Percentiles rank a stretch among this genome's conserved stretches.
These are phyloP conservation scores for Cymodocea nodosa DNA, from an alignment of 116 monocot species.

Conservation along the genomic window DNA sequence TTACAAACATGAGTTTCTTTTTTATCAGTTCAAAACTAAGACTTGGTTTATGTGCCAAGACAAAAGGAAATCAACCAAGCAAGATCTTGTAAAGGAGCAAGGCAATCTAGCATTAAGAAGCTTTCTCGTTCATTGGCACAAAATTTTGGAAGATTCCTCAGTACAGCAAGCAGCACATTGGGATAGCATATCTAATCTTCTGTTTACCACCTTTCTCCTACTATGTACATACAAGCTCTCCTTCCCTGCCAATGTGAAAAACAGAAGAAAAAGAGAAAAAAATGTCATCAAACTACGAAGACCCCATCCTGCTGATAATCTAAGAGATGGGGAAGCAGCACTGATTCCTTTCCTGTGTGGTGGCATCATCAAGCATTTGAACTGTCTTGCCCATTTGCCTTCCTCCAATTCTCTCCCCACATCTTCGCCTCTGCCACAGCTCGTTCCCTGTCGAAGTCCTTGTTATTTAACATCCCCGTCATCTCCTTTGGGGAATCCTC, in stretches of 20 bases:
- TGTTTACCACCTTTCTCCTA: background rate
- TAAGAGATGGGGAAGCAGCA: background rate
- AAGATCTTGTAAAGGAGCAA: background rate
- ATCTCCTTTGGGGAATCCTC: conserved; percentile 35
- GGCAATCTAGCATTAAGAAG: background rate
- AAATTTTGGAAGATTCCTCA: conserved; percentile 4
- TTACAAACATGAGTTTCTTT: no score
- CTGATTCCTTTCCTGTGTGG: background rate
- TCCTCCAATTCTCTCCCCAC: conserved; percentile 73
- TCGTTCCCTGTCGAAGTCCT: conserved; percentile 45
- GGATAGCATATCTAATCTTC: background rate
- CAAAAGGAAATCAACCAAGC: no score
- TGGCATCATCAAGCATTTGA: background rate
- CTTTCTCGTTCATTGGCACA: conserved; percentile 3
- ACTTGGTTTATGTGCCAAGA: no score
- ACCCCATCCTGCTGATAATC: conserved; percentile 4
- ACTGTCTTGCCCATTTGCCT: conserved; percentile 1
- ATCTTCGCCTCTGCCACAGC: conserved; percentile 78
- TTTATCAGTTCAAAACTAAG: no score
- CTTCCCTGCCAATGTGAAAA: background rate
- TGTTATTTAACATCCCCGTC: conserved; percentile 11
- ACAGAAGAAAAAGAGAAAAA: background rate
- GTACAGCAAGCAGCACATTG: conserved; percentile 1
- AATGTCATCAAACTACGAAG: background rate
- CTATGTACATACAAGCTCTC: background rate